These are phyloP conservation scores for Malassezia brasiliensis DNA, from an alignment of 1,284 basidiomycete genomes.

Conservation along the genomic window DNA sequence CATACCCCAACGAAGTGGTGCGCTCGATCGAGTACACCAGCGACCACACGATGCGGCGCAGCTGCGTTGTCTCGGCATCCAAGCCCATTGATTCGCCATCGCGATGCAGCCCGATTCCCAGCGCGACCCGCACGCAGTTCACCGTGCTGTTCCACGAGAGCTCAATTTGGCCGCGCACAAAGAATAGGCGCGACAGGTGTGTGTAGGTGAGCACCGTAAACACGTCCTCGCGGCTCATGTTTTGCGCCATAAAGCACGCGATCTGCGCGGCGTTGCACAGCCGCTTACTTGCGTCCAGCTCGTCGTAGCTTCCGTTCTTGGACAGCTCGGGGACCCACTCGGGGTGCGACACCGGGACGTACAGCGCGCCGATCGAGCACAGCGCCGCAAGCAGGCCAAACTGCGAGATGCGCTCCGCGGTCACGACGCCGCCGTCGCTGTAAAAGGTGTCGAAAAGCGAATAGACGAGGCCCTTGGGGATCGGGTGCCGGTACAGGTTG, in stretches of 20 bases:
- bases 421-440: neutral
- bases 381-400: conserved; percentile 5
- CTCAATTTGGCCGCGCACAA: conserved; percentile 33
- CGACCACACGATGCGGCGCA: conserved; percentile 34
- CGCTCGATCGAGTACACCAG: conserved; percentile 30
- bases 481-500: conserved; percentile 10
- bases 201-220: conserved; percentile 30
- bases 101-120: conserved; percentile 40
- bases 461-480: conserved; percentile 5
- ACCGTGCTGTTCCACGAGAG: conserved; percentile 30
- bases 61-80: conserved; percentile 25
- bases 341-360: neutral
- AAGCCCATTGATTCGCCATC: conserved; percentile 34
- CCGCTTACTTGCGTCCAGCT: conserved; percentile 23
- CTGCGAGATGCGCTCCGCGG: neutral
- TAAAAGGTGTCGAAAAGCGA: conserved; percentile 1
- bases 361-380: conserved; percentile 3
- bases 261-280: conserved; percentile 27
- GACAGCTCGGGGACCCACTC: conserved; percentile 9
- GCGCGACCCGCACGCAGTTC: conserved; percentile 27
- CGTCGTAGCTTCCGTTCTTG: conserved; percentile 18
- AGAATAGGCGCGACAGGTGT: conserved; percentile 26
- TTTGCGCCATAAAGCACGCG: conserved; percentile 25
- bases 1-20: conserved; percentile 26
- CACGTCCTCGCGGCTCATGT: conserved; percentile 31